Base-by-base conservation (phyloP, 192 early-diverging fungal genomes). In the Helicostylum pulchrum region DNA sequence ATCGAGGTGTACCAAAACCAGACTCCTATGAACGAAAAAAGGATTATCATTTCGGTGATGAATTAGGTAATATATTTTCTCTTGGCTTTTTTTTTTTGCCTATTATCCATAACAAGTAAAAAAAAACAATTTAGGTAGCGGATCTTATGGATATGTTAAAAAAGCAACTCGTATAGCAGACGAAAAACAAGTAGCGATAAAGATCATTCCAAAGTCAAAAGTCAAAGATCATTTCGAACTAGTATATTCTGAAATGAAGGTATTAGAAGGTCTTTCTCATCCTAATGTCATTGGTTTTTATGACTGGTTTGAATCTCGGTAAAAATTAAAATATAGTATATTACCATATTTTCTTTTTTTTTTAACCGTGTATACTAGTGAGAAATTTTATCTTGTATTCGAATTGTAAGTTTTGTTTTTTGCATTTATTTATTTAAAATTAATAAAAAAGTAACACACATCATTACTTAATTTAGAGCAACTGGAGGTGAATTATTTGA, bases 241-340 rank as follows among this genome's bases (percentile, higher is more conserved):
- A 91, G 94, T 98, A 11, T 67, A 88, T 48, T 90, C 92, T 72
- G 96, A 98, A 75, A 94, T 98, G 73, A 81, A 91, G 39, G 88
- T 96, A 30, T 80, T 98, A 71, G 82, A 87, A 55, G 83, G 80
- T 54, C 72, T 98, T 44, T 82, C 90, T 64, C 94, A 96, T 81
- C 88, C 87, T 23, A 89, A 96, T 83, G 90, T 98, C 48, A 91
- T 95, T 59, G 86, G 90, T 26, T 86, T 93, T 65, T 81, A 86
- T 73, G 91, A 93, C 73, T 92, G 79, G 84, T 91, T 70, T 68
- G 82, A 78, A 53, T 76, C 74, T 7, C 52, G 74, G 74, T 76
- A 67, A n/a, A 9, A 19, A 3, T 59, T 39, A 39, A 39, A 39
- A 39, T 10, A 39, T 2, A 26, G n/a, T 26, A 26, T 26, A 26